Evolutionary conservation across 73 alveolate species (phyloP), one percentile per base, ranked within the genome.

Genomic region (Paramecium octaurelia): DNA sequence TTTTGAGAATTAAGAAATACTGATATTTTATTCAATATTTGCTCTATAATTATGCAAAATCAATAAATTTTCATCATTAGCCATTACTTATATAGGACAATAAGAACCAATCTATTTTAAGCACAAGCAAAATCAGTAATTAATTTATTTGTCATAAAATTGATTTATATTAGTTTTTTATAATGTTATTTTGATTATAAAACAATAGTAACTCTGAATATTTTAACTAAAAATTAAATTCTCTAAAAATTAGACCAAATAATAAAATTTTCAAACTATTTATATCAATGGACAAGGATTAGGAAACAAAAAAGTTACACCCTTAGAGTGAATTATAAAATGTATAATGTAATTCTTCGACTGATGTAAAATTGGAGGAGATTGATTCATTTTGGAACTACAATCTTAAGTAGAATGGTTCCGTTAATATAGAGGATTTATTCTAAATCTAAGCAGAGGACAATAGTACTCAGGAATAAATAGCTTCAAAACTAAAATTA

Each of bases 311-410:
- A 54, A 54, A 54, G 69, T 54, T 54, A 23, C 20, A 16, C 20
- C 69, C 0, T 54, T 18, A n/a, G 21, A 54, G 35, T 54, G 36
- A 54, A 54, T 54, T 4, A 54, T 18, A 54, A 54, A 18, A 54
- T 54, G 35, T 18, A 54, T 54, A 54, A 54, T 54, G 69, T 54
- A 54, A 54, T 54, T 54, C 69, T 54, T 54, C 69, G 8, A 54
- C 34, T 27, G 84, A 64, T 64, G 84, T 20, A 11, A 64, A 64
- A 34, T 64, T 64, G 84, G 84, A 64, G 31, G 42, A 64, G 29
- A 64, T 64, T 8, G 84, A 64, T 64, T 64, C 84, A 27, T 64
- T 31, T 64, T 64, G 84, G 84, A 64, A 27, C 84, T 34, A 64
- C 42, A 64, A 34, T 64, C 46, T 64, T 27, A 64, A 64, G 46